Conservation (phyloP, 805 yeast genomes). For the Lipomyces sp. region DNA sequence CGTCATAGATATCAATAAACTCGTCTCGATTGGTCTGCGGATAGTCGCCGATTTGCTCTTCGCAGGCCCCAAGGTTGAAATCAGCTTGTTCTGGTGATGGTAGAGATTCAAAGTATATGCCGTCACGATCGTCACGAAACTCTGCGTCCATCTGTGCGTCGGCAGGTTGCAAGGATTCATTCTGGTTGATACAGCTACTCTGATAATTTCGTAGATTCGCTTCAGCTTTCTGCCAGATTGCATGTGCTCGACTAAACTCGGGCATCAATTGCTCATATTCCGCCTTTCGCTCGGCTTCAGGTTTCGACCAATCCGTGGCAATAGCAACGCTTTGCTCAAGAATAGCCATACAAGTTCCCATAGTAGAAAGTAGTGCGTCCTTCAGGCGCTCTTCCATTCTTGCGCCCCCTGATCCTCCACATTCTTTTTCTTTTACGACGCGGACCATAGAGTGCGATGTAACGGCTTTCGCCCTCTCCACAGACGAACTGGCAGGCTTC, state of each 20-base stretch:
- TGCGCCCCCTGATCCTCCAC: slow-evolving; percentile 13
- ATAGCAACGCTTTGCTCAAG: slow-evolving; percentile 23
- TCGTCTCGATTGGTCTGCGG: not conserved
- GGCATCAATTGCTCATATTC: slow-evolving; percentile 15
- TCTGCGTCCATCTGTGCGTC: not conserved
- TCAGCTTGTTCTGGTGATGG: not conserved
- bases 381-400: slow-evolving; percentile 19
- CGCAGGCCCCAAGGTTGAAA: not conserved
- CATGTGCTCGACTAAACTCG: slow-evolving; percentile 19
- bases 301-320: slow-evolving; percentile 23
- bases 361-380: slow-evolving; percentile 12
- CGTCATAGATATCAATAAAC: slow-evolving; percentile 12
- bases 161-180: not conserved
- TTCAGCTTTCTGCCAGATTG: slow-evolving; percentile 12
- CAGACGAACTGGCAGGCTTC: not conserved
- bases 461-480: not conserved
- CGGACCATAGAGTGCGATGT: not conserved
- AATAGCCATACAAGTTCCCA: slow-evolving; percentile 17
- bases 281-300: slow-evolving; percentile 15
- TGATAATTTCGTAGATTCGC: slow-evolving; percentile 2
- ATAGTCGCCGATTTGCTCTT: not conserved
- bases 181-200: not conserved
- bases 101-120: not conserved
- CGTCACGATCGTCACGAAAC: not conserved
- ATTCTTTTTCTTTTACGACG: not conserved